Evolutionary conservation across 768 basidiomycete genomes (phyloP).

Genomic region (Inosperma sp.): DNA sequence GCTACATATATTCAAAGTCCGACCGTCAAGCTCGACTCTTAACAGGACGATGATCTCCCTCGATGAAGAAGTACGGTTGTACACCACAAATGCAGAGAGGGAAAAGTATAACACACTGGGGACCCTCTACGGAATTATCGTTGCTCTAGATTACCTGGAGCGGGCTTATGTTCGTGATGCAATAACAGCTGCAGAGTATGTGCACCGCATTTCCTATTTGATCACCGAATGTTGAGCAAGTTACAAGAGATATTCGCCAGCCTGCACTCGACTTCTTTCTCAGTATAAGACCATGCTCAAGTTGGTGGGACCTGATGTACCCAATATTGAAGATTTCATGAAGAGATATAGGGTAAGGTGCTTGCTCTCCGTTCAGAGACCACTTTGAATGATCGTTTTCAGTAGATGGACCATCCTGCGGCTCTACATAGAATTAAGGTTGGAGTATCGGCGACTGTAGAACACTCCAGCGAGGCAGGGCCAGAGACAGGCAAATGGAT

Average conservation of each 20-base stretch:
- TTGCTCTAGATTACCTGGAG: conserved; percentile 91
- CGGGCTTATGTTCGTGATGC: conserved; percentile 93
- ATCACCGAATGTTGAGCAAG: conserved; percentile 28
- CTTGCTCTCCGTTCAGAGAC: neutral
- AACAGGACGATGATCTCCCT: conserved; percentile 34
- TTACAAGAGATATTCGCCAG: conserved; percentile 85
- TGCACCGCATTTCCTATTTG: conserved; percentile 17
- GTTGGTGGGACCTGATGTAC: conserved; percentile 86
- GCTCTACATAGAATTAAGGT: conserved; percentile 87
- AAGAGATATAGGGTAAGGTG: conserved; percentile 67
- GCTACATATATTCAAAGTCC: neutral
- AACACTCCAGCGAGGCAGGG: conserved; percentile 89
- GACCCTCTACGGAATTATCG: conserved; percentile 88
- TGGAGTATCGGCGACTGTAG: conserved; percentile 94
- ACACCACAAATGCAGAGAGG: conserved; percentile 81
- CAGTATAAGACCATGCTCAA: conserved; percentile 98
- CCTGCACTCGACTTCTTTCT: conserved; percentile 88
- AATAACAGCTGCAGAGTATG: conserved; percentile 86
- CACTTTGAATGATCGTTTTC: neutral
- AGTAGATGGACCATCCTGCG: conserved; percentile 60
- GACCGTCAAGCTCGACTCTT: neutral
- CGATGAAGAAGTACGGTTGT: conserved; percentile 90
- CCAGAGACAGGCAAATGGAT: conserved; percentile 96
- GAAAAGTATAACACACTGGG: conserved; percentile 85
- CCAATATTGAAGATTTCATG: conserved; percentile 89